phyloP scores from a whole-genome alignment of 208 protist species.

The Leishmania tropica region DNA sequence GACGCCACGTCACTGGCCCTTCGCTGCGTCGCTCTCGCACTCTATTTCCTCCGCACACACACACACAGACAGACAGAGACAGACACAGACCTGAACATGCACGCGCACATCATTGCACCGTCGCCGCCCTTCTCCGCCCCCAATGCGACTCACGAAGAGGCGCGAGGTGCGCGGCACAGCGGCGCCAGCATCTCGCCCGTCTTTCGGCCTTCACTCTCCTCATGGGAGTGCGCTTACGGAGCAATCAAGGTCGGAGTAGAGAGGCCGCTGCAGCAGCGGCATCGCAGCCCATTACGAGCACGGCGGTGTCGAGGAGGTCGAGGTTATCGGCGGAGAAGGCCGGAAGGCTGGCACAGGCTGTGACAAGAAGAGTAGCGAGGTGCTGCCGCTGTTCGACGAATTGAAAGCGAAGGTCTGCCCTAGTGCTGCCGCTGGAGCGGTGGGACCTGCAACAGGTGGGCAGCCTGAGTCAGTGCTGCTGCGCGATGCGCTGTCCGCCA shows the following conservation, averaged over 20 bases:
- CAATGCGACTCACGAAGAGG: neutral
- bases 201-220: slow-evolving; percentile 5
- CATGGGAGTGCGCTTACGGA: neutral
- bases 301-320: neutral
- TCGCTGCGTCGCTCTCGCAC: neutral
- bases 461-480: neutral
- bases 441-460: neutral
- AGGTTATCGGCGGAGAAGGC: neutral
- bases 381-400: neutral
- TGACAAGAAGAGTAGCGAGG: neutral
- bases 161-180: neutral
- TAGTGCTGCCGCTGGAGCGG: neutral
- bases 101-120: neutral
- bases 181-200: slow-evolving; percentile 13
- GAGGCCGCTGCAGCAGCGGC: neutral
- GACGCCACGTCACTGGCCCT: neutral
- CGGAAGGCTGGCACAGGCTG: neutral
- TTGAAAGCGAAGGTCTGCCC: neutral
- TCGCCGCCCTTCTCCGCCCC: neutral
- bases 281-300: neutral
- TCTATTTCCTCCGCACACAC: neutral
- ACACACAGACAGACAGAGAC: neutral
- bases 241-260: neutral
- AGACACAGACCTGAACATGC: neutral
- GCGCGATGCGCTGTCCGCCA: neutral